Conservation (phyloP, 208 protist genomes). For the Angomonas ambiguus region DNA sequence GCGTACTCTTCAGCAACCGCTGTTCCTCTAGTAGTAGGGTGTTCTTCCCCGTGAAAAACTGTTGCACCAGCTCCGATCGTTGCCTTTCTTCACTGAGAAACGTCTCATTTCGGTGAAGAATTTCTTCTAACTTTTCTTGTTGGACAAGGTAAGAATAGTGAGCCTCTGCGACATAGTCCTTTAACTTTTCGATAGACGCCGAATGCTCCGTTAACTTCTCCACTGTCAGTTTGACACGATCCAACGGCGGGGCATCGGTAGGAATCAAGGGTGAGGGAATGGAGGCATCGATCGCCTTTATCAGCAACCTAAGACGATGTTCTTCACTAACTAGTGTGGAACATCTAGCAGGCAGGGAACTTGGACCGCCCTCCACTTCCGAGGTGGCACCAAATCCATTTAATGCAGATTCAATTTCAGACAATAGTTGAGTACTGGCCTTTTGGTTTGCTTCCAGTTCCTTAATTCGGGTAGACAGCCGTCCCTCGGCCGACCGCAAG, state of each 20-base stretch:
- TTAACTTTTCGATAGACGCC: background rate
- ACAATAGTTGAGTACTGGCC: background rate
- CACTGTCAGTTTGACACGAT: background rate
- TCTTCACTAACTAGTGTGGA: background rate
- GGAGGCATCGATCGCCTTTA: background rate
- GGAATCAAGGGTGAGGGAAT: background rate
- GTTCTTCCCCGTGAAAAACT: background rate
- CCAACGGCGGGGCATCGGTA: background rate
- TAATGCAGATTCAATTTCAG: background rate
- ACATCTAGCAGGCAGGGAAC: background rate
- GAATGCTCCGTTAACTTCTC: background rate
- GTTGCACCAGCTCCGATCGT: background rate
- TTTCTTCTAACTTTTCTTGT: background rate
- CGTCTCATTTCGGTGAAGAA: background rate
- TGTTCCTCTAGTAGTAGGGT: background rate
- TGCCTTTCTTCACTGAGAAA: background rate
- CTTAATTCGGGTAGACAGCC: background rate
- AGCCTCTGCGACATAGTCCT: background rate
- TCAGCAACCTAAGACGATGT: background rate
- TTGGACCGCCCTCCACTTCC: too few relatives aligned
- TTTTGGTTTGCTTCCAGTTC: background rate
- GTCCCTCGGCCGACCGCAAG: too few relatives aligned
- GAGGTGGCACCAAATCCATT: background rate
- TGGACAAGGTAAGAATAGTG: background rate
- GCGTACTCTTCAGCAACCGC: background rate